A percentile compares a stretch with the other conserved stretches of the same genome.
Conservation (phyloP, 73 alveolate species). For the Symbiodinium natans region DNA sequence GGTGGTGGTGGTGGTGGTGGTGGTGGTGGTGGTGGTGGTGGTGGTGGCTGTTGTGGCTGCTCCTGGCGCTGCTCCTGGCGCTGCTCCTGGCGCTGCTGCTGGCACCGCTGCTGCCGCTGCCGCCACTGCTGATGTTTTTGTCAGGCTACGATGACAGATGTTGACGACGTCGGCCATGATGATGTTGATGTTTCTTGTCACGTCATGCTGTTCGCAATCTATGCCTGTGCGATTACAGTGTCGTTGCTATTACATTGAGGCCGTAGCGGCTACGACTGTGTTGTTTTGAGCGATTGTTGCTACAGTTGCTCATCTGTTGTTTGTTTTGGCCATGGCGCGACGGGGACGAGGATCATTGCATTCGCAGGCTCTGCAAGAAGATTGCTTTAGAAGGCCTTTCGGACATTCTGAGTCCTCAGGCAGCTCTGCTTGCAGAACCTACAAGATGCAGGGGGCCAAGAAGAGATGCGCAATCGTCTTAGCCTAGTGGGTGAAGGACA, state of each 20-base stretch:
- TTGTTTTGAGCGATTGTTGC: background rate
- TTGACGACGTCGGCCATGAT: background rate
- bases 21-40: too few relatives aligned
- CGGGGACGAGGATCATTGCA: too few relatives aligned
- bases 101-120: background rate
- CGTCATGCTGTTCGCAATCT: background rate
- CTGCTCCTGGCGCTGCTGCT: too few relatives aligned
- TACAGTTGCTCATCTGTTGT: background rate
- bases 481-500: background rate
- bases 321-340: background rate
- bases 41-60: too few relatives aligned
- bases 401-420: too few relatives aligned
- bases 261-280: background rate
- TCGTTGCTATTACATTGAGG: background rate
- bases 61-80: too few relatives aligned
- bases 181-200: background rate
- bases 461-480: background rate
- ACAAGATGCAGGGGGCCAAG: slow-evolving; percentile 25
- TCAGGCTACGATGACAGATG: background rate
- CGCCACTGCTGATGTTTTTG: background rate
- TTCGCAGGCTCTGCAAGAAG: too few relatives aligned
- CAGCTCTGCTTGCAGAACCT: slow-evolving; percentile 72
- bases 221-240: background rate
- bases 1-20: too few relatives aligned
- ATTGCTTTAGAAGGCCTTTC: too few relatives aligned